Base-by-base conservation (phyloP, 306 rosid genomes). In the Malus sieversii region DNA sequence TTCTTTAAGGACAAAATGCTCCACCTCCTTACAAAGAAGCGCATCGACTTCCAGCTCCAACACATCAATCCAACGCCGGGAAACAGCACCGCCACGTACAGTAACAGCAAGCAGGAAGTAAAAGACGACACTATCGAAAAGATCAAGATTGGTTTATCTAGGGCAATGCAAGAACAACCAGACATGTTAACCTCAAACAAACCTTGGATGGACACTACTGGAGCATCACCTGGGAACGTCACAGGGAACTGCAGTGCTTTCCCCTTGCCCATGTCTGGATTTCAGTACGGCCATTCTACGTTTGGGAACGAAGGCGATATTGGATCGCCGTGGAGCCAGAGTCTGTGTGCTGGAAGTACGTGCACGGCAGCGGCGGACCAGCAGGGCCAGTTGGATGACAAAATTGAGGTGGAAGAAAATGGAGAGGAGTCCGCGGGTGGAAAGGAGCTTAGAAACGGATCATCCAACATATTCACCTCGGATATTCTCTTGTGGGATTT, bases 401-500 rank as follows among this genome's bases (percentile, higher is more conserved):
- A 90, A 73, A 80, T 86, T 25, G 91, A 78, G 63, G 53, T 48
- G 19, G 87, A 83, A 72, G 94, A 88, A 83, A 85, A 79, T 70
- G 87, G 81, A 53, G 93, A 83, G 48, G 91, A 85, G 38, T 88
- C 92, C 0, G 84, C 83, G 76, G 86, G 79, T 10, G 86, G 85
- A 32, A 92, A 88, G 69, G 97, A 87, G 72, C 87, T 80, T 4
- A 87, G 93, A 85, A 86, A 85, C 70, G 82, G 86, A 60, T 79
- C 96, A 60, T 81, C 96, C 75, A 83, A 82, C 82, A 84, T 92
- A 45, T 96, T 92, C 85, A 89, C 85, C 80, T 74, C 97, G 38
- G 92, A 92, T 74, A 86, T 85, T 51, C 92, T 88, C 82, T 53
- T 92, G 78, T 90, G 99, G 99, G 99, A 96, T 82, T 83, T 92